Evolutionary conservation across 805 yeast genomes (phyloP).

Genomic region (Wickerhamomyces strasburgensis): DNA sequence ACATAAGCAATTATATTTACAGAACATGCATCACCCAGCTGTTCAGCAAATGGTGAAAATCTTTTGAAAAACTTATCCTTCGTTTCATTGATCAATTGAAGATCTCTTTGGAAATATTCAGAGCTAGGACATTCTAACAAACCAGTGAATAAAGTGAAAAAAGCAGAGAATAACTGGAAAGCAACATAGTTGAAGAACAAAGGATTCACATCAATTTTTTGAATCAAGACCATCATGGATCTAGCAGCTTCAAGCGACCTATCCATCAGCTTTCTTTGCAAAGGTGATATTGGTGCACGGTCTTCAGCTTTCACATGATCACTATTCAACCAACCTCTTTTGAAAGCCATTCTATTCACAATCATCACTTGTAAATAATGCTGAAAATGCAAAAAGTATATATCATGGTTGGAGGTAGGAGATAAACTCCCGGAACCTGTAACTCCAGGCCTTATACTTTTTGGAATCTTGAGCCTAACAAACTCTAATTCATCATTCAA

Average conservation of each 20-base stretch:
- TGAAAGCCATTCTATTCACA: slow-evolving; percentile 25
- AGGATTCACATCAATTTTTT: slow-evolving; percentile 3
- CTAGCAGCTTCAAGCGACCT: slow-evolving; percentile 21
- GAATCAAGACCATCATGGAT: slow-evolving; percentile 9
- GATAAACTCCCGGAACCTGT: slow-evolving; percentile 3
- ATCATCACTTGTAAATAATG: slow-evolving; percentile 17
- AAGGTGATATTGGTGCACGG: slow-evolving; percentile 6
- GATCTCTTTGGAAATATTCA: slow-evolving; percentile 10
- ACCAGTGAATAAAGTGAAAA: slow-evolving; percentile 22
- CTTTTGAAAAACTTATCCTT: slow-evolving; percentile 8
- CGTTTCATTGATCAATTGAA: slow-evolving; percentile 10
- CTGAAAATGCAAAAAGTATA: slow-evolving; percentile 17
- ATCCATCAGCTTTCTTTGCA: slow-evolving; percentile 15
- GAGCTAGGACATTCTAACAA: slow-evolving; percentile 20
- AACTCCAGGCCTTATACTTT: slow-evolving; percentile 12
- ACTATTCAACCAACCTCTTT: slow-evolving; percentile 22
- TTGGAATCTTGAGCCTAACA: slow-evolving; percentile 9
- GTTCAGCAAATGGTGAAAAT: not conserved
- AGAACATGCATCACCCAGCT: slow-evolving; percentile 7
- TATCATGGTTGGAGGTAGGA: slow-evolving; percentile 5
- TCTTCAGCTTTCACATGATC: slow-evolving; percentile 10
- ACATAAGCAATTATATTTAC: slow-evolving; percentile 9
- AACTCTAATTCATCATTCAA: slow-evolving; percentile 15
- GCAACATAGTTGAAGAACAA: slow-evolving; percentile 12
- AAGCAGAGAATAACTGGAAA: slow-evolving; percentile 21